phyloP scores from a whole-genome alignment of 306 rosid species.

The Luffa acutangula region DNA sequence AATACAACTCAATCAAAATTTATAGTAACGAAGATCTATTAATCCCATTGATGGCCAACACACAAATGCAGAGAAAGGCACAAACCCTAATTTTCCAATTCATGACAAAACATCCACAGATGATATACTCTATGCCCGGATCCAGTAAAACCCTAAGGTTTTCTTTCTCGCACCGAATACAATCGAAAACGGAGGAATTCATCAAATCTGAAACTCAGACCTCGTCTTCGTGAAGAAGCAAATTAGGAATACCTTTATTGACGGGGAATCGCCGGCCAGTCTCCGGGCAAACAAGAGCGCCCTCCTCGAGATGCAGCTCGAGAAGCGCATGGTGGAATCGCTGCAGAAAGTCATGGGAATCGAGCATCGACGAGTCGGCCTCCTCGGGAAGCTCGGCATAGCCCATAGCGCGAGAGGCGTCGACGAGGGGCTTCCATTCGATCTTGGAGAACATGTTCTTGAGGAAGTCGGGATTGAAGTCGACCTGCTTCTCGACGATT shows the following conservation, averaged over 20 bases:
- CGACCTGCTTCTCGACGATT: conserved; percentile 59
- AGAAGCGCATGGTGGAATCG: conserved; percentile 82
- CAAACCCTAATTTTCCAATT: not conserved
- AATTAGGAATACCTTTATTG: conserved; percentile 75
- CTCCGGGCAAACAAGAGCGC: conserved; percentile 76
- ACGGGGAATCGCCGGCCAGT: conserved; percentile 70
- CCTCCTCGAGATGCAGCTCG: conserved; percentile 89
- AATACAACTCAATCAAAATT: not conserved
- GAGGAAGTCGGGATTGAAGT: conserved; percentile 52
- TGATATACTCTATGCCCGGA: not conserved
- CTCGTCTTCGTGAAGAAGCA: conserved; percentile 93
- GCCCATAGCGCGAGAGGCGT: conserved; percentile 53
- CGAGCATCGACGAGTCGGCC: conserved; percentile 53
- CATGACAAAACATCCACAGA: not conserved
- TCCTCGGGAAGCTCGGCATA: conserved; percentile 68
- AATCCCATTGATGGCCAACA: not conserved
- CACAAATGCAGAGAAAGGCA: not conserved
- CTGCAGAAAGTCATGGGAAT: conserved; percentile 58
- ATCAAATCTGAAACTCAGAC: conserved; percentile 32
- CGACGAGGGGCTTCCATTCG: conserved; percentile 62
- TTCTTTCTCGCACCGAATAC: not conserved
- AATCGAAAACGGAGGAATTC: not conserved
- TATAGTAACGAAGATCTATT: not conserved
- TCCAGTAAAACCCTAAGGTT: not conserved
- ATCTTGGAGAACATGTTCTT: conserved; percentile 67